Base-by-base conservation (phyloP, 2,329 filamentous ascomycete genomes). In the Emergomyces africanus region DNA sequence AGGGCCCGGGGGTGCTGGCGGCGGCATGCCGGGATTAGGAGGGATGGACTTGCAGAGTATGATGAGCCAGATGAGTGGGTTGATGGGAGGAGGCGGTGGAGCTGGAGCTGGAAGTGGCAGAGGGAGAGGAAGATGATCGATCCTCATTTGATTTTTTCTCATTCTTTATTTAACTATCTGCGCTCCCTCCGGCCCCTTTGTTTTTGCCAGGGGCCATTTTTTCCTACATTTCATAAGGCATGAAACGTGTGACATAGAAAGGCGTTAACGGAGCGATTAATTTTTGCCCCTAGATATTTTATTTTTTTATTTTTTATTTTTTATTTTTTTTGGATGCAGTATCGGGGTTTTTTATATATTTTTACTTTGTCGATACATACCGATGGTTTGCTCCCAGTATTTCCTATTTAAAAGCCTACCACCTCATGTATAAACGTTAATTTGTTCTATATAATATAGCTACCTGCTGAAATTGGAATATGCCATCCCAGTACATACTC, bases 61-160 rank as follows among this genome's bases (percentile, higher is more conserved):
- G 83, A 82, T 82, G 80, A 84, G 86, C 70, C 86, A 87, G 65
- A 89, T 94, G 74, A 74, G 88, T 81, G 89, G 87, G 62, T 69
- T 75, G 68, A 76, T 78, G 72, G 75, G 75, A 66, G 76, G 78
- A 66, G 74, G 75, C 61, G 75, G 75, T 66, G 76, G 78, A 66
- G 74, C 74, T 61, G 70, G 71, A 48, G 63, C 70, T 58, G 68
- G 72, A 64, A 63, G 64, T 59, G 68, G 72, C 64, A 64, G 64
- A 30, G 60, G 62, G 46, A 60, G 63, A 37, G 61, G 54, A 51
- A 55, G 44, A 54, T 48, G 18, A 49, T 61, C 59, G 60, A 57
- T 62, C 14, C 23, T 64, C 65, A 60, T 54, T 57, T 60, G 56
- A 41, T 59, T 61, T 59, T 51, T 58, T 58, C 57, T 60, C 61